Base-by-base conservation (phyloP, 2,329 filamentous ascomycete species). In the Ascochyta koolunga region DNA sequence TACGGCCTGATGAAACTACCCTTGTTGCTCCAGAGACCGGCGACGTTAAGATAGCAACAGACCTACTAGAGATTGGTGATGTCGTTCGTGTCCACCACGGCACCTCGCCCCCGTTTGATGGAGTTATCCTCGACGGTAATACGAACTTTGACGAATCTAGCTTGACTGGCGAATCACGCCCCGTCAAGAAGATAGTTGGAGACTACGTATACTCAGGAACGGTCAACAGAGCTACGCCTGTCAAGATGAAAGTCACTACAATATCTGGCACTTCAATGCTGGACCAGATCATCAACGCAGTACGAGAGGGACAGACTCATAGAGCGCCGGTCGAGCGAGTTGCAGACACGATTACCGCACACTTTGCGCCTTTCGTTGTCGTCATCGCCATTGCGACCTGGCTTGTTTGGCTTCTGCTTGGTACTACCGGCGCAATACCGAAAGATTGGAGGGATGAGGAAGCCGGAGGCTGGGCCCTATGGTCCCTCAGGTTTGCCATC, bases 131-230 rank as follows among this genome's bases (percentile, higher is more conserved):
- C 10, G 69, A 77, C 19, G 74, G 76, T 1, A 87, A 85, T 3
- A 81, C 85, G 82, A 73, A 79, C 43, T 96, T 97, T 66, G 91
- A 97, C 68, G 93, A 98, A 72, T 93, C 91, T 10, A 96, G 91
- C 58, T 80, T 98, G 56, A 97, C 93, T 1, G 89, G 89, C 46
- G 89, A 93, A 74, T 89, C 89, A 13, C 82, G 83, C 6, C 83
- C 83, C 0, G 83, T 92, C 50, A 81, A 80, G 65, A 93, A 93
- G 75, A 58, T 44, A 0, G 63, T 77, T 2, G 87, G 86, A 3
- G 89, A 91, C 54, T 77, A 79, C 15, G 86, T 92, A 2, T 92
- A 83, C 63, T 85, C 89, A 0, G 89, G 89, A 15, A 92, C 90
- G 0, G 80, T 92, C 69, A 93, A 93, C 75, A 88, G 88, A 66